A percentile compares a stretch with the other conserved stretches of the same genome.
Conservation (phyloP, 2,329 filamentous ascomycete species). For the Thermoascus crustaceus region DNA sequence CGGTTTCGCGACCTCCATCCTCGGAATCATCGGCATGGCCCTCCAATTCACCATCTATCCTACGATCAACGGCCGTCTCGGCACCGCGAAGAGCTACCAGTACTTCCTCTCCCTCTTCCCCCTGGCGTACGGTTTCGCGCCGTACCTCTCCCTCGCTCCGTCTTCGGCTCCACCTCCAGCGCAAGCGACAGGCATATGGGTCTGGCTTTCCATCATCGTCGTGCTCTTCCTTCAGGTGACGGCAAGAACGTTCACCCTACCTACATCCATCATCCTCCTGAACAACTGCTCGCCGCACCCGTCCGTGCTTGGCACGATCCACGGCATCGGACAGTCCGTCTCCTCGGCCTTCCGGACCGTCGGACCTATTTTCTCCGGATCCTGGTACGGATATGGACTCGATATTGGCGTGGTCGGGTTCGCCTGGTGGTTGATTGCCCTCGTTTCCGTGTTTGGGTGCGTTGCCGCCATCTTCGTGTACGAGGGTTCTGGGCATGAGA, state of each 20-base stretch:
- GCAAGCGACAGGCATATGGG: constrained; percentile 33
- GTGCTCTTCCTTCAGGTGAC: constrained; percentile 63
- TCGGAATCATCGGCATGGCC: constrained; percentile 64
- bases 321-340: constrained; percentile 51
- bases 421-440: constrained; percentile 50
- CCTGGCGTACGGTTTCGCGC: constrained; percentile 60
- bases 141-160: constrained; percentile 62
- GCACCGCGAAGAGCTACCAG: constrained; percentile 60
- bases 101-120: constrained; percentile 63
- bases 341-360: constrained; percentile 49
- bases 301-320: constrained; percentile 51
- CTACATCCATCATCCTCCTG: constrained; percentile 50
- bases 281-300: constrained; percentile 55
- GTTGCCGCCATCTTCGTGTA: constrained; percentile 53
- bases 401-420: constrained; percentile 48
- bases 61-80: constrained; percentile 55
- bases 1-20: constrained; percentile 64
- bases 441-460: constrained; percentile 50
- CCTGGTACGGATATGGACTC: constrained; percentile 48
- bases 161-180: constrained; percentile 39
- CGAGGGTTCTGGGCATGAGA: constrained; percentile 58
- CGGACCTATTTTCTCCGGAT: constrained; percentile 48
- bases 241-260: constrained; percentile 61
- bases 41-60: constrained; percentile 68
- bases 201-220: constrained; percentile 59